phyloP scores from a whole-genome alignment of 257 asterid species.

The Capsicum baccatum region DNA sequence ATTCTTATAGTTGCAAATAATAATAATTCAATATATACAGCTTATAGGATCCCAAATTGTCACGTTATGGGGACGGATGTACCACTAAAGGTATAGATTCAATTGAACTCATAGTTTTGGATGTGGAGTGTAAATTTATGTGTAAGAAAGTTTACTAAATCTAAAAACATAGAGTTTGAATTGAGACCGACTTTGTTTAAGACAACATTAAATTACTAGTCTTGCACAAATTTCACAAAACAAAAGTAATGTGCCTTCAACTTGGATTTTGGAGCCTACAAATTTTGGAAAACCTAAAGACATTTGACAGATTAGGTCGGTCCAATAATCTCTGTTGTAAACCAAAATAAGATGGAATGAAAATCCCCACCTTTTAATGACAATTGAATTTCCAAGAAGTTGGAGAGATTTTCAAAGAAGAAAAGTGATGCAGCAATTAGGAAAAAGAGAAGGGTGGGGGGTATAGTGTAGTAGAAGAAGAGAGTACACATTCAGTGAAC shows the following conservation, averaged over 20 bases:
- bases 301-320: background rate
- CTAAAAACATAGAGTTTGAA: no score
- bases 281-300: background rate
- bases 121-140: no score
- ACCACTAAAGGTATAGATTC: no score
- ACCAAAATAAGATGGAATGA: background rate
- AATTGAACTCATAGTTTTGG: no score
- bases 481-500: constrained; percentile 25
- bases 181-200: no score
- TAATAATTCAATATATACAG: background rate
- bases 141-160: no score
- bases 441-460: background rate
- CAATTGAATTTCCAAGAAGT: constrained; percentile 31
- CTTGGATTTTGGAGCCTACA: constrained; percentile 22
- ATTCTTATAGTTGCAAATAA: background rate
- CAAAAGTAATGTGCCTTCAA: background rate
- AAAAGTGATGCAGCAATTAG: background rate
- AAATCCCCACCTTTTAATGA: background rate
- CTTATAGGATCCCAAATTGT: constrained; percentile 5
- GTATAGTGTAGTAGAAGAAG: background rate
- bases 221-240: background rate
- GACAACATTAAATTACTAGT: background rate
- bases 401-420: constrained; percentile 16
- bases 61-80: constrained; percentile 22
- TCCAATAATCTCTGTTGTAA: background rate